A percentile compares a stretch with the other conserved stretches of the same genome.
These are phyloP conservation scores for Sarocladium brachiariae DNA, from an alignment of 2,329 filamentous ascomycete genomes.

Conservation along the genomic window DNA sequence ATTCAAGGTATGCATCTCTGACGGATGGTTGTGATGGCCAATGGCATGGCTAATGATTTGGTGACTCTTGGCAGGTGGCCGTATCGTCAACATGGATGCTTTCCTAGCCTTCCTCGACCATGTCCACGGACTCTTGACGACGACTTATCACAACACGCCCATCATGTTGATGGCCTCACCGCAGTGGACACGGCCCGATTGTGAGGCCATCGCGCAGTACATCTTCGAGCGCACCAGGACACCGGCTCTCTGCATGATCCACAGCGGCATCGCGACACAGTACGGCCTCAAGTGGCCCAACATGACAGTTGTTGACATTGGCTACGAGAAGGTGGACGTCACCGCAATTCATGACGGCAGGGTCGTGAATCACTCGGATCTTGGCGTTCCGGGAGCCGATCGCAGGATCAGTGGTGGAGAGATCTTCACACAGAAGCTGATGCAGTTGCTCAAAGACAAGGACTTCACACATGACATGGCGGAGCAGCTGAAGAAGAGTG, in stretches of 20 bases:
- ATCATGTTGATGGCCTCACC: slow-evolving; percentile 87
- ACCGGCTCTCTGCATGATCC: slow-evolving; percentile 83
- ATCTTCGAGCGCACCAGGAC: slow-evolving; percentile 97
- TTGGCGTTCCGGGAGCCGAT: slow-evolving; percentile 47
- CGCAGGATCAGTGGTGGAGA: slow-evolving; percentile 69
- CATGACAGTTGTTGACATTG: slow-evolving; percentile 85
- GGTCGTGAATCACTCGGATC: slow-evolving; percentile 60
- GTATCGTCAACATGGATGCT: slow-evolving; percentile 83
- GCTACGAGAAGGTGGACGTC: slow-evolving; percentile 85
- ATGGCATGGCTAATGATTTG: slow-evolving; percentile 2
- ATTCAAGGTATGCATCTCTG: slow-evolving; percentile 46
- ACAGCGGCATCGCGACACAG: slow-evolving; percentile 79
- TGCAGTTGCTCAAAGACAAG: slow-evolving; percentile 56
- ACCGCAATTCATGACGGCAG: slow-evolving; percentile 82
- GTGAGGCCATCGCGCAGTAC: slow-evolving; percentile 84
- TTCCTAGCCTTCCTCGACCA: slow-evolving; percentile 92
- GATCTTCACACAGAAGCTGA: slow-evolving; percentile 69
- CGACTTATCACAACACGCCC: slow-evolving; percentile 92
- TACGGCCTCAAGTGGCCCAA: slow-evolving; percentile 72
- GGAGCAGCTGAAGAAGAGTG: slow-evolving; percentile 61
- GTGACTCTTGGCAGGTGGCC: slow-evolving; percentile 49
- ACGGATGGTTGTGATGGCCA: neutral
- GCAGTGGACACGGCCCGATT: slow-evolving; percentile 81
- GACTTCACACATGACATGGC: slow-evolving; percentile 60
- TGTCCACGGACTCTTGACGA: slow-evolving; percentile 81